Evolutionary conservation across 768 basidiomycete species (phyloP), one percentile per base, ranked within the genome.

Genomic region (Leccinum barrowsii): DNA sequence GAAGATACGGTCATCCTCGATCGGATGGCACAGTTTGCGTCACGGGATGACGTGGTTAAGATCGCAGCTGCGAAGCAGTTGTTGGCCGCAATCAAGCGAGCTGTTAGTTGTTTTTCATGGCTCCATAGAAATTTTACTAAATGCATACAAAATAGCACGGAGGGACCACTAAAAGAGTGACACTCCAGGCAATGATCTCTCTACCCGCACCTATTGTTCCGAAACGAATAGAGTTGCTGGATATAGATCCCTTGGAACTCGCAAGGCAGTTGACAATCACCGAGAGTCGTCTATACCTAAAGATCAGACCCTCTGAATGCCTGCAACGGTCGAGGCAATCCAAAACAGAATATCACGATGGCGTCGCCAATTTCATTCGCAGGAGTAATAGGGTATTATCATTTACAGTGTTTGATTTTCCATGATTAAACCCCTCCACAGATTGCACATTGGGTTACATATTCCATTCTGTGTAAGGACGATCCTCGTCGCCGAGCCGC

Each of bases 241-340:
- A 89, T 54, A 79, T 89, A 49, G 81, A 86, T 61, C 78, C 86
- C 0, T 66, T 85, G 49, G 87, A 89, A 65, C 67, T 89, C 3
- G 87, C 87, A 0, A 77, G 87, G 13, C 87, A 89, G 69, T 69
- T 89, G 62, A 88, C 87, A 0, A 80, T 87, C 61, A 77, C 83
- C 63, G 87, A 89, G 67, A 81, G 79, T 54, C 73, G 76, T 13
- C 70, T 85, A 46, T 89, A 83, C 72, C 76, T 78, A 67, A 79
- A 79, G 66, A 86, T 89, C 62, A 75, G 77, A 53, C 78, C 83
- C 1, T 78, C 78, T 35, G 87, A 89, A 64, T 89, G 85, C 66
- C 67, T 89, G 24, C 76, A 80, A 72, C 83, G 73, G 67, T 85
- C 80, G 5, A 79, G 77, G 52, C 77, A 83, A 58, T 75, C 77